A percentile compares a stretch with the other conserved stretches of the same genome.
These are phyloP conservation scores for Teunomyces barrocoloradensis DNA, from an alignment of 805 yeast species.

Conservation along the genomic window DNA sequence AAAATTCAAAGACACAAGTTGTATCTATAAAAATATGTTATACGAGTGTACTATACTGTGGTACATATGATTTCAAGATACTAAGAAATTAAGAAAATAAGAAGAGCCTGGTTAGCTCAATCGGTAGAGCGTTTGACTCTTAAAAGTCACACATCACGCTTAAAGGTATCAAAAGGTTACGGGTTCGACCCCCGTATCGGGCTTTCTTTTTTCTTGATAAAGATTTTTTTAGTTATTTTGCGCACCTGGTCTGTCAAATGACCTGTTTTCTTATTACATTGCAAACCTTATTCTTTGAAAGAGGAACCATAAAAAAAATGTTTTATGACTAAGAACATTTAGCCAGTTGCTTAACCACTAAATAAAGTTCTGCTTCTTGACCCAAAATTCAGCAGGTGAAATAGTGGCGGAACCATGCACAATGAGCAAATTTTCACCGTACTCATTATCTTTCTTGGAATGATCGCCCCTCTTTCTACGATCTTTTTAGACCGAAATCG, in stretches of 20 bases:
- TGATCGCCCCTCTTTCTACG: not conserved
- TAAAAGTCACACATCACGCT: conserved; percentile 6
- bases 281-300: not conserved
- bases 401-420: not conserved
- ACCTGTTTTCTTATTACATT: not conserved
- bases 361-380: not conserved
- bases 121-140: conserved; percentile 30
- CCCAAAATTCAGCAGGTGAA: not conserved
- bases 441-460: not conserved
- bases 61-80: no score
- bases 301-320: not conserved
- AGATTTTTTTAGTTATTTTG: not conserved
- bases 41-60: no score
- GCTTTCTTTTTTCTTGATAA: conserved; percentile 10
- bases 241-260: not conserved
- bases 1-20: not conserved
- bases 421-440: not conserved
- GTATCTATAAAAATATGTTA: not conserved
- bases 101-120: conserved; percentile 26
- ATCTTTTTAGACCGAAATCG: not conserved
- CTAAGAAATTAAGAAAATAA: not conserved
- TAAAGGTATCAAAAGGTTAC: conserved; percentile 23
- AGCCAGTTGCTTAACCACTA: not conserved
- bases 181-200: conserved; percentile 31
- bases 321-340: not conserved